Evolutionary conservation across 78 protist genomes (phyloP).

Genomic region (Dictyostelium brefeldianum): DNA sequence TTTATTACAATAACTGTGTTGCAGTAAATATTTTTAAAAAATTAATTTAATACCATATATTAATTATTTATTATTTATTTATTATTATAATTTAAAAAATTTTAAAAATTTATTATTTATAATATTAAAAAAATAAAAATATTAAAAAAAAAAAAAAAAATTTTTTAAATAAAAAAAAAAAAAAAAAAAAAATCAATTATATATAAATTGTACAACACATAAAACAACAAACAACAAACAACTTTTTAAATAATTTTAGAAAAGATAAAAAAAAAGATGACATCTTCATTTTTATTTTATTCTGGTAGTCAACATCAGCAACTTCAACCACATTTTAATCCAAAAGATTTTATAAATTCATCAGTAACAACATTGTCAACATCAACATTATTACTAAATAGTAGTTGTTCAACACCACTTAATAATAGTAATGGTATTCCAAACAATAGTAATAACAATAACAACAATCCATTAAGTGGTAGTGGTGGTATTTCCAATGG

Average conservation of each 20-base stretch:
- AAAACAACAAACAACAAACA: too few relatives aligned
- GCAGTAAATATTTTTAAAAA: too few relatives aligned
- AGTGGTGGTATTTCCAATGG: neutral
- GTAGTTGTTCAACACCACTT: neutral
- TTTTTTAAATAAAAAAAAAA: too few relatives aligned
- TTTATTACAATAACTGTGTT: too few relatives aligned
- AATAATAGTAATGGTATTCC: neutral
- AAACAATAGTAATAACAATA: neutral
- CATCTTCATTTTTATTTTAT: neutral
- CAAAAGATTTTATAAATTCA: neutral
- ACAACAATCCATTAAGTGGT: neutral
- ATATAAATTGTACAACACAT: too few relatives aligned
- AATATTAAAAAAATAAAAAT: too few relatives aligned
- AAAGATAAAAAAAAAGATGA: neutral
- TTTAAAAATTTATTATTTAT: too few relatives aligned
- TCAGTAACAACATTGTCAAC: neutral
- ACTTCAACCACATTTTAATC: neutral
- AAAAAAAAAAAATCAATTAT: too few relatives aligned
- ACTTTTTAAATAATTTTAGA: neutral
- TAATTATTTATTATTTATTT: too few relatives aligned
- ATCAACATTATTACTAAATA: neutral
- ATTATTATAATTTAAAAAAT: too few relatives aligned
- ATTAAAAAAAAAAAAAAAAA: too few relatives aligned
- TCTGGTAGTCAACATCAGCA: slow-evolving; percentile 5
- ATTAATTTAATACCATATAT: too few relatives aligned